Base-by-base conservation (phyloP, 2,329 filamentous ascomycete species). In the Botrytis hyacinthi region DNA sequence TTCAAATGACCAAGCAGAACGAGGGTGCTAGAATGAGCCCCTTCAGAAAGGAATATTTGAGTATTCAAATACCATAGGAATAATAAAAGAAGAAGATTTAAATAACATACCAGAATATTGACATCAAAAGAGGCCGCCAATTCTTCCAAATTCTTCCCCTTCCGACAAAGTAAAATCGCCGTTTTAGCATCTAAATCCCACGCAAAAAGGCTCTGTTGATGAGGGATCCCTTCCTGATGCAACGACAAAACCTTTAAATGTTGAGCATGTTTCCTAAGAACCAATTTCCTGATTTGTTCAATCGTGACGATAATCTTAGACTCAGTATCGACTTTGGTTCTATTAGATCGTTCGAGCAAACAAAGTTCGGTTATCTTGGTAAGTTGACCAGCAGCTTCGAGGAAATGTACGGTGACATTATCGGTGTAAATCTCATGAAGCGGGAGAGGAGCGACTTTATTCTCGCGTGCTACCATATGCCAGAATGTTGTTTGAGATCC, bases 391-490 rank as follows among this genome's bases (percentile, higher is more conserved):
- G 89, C 83, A 73, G 87, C 87, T 1, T 84, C 84, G 70, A 92
- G 79, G 73, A 91, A 90, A 0, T 83, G 80, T 1, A 81, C 76
- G 0, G 88, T 87, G 32, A 91, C 89, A 75, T 91, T 87, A 78
- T 92, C 90, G 0, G 89, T 91, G 76, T 88, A 88, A 72, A 92
- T 87, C 75, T 86, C 88, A 67, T 85, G 83, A 60, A 92, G 80
- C 0, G 86, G 83, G 59, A 91, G 81, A 0, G 87, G 85, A 14
- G 83, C 81, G 1, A 82, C 77, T 69, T 84, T 84, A 78, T 90
- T 89, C 76, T 89, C 84, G 76, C 86, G 87, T 29, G 84, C 81
- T 60, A 92, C 81, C 72, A 87, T 80, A 2, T 83, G 82, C 90
- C 90, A 92, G 75, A 92, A 86, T 0, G 86, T 82, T 42, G 84